Percentiles rank a stretch among this genome's conserved stretches.
These are phyloP conservation scores for Lupinus albus DNA, from an alignment of 306 rosid genomes.

Conservation along the genomic window DNA sequence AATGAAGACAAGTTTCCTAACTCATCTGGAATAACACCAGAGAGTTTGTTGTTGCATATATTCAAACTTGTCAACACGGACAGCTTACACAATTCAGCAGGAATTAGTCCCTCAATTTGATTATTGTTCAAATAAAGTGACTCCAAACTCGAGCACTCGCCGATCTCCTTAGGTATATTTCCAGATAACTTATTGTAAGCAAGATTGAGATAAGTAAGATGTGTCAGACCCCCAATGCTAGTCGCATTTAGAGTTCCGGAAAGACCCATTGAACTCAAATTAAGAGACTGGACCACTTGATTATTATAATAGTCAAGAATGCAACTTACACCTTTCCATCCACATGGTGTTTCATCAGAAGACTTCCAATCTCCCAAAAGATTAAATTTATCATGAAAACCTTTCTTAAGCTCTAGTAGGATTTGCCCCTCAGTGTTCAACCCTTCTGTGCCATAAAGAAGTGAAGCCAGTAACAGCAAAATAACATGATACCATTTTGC, in stretches of 20 bases:
- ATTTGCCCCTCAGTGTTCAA: constrained; percentile 72
- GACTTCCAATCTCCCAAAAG: constrained; percentile 63
- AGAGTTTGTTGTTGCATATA: constrained; percentile 73
- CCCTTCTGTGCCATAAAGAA: constrained; percentile 59
- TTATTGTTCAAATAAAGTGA: constrained; percentile 70
- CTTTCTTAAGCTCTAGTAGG: constrained; percentile 68
- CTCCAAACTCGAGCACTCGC: constrained; percentile 61
- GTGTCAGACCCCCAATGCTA: constrained; percentile 59
- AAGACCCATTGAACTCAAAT: constrained; percentile 64
- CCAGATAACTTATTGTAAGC: constrained; percentile 62
- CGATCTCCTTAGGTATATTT: constrained; percentile 72
- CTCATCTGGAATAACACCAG: constrained; percentile 71
- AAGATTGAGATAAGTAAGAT: constrained; percentile 65
- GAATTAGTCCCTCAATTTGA: constrained; percentile 65
- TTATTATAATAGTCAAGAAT: constrained; percentile 38
- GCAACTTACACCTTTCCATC: constrained; percentile 82
- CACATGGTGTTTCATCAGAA: constrained; percentile 75
- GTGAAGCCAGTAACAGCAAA: constrained; percentile 47
- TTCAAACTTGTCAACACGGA: constrained; percentile 62
- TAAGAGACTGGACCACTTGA: constrained; percentile 60
- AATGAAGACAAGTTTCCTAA: constrained; percentile 72
- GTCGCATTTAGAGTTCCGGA: constrained; percentile 65
- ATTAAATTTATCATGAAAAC: constrained; percentile 51
- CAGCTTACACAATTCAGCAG: constrained; percentile 66
- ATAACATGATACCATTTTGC: constrained; percentile 50